These are phyloP conservation scores for Scedosporium aurantiacum DNA, from an alignment of 2,329 filamentous ascomycete genomes.

Conservation along the genomic window DNA sequence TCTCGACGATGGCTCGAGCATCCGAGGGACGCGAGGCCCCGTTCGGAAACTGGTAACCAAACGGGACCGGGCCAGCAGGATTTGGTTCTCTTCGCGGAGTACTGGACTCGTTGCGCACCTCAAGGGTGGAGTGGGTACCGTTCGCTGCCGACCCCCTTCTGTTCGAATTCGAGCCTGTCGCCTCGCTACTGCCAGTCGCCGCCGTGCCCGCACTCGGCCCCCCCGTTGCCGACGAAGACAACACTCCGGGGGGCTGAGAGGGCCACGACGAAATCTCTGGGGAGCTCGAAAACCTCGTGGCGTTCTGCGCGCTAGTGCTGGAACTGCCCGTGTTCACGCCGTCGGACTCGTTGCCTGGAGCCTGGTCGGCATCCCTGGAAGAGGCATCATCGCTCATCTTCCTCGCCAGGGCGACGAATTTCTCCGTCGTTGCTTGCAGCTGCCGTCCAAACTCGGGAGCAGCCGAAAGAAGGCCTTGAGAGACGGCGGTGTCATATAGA, in stretches of 20 bases:
- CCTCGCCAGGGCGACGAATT: constrained; percentile 44
- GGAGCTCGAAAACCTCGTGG: constrained; percentile 14
- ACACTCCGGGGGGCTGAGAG: neutral
- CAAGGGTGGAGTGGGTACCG: neutral
- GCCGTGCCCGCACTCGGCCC: neutral
- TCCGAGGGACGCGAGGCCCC: neutral
- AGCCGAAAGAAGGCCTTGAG: constrained; percentile 44
- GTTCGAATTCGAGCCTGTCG: neutral
- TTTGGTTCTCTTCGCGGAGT: neutral
- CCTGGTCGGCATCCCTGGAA: neutral
- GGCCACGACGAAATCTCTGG: constrained; percentile 1
- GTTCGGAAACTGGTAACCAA: neutral
- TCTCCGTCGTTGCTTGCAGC: constrained; percentile 45
- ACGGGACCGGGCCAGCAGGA: neutral
- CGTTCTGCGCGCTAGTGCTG: constrained; percentile 15
- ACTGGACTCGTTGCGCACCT: neutral
- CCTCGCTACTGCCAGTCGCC: neutral
- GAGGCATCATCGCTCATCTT: constrained; percentile 19
- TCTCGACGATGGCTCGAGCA: neutral
- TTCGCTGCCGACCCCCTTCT: neutral
- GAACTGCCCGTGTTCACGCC: constrained; percentile 5
- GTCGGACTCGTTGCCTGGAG: constrained; percentile 12
- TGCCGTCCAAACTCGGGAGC: constrained; percentile 46
- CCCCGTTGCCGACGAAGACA: too few species aligned
- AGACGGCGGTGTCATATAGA: constrained; percentile 51